A percentile compares a stretch with the other conserved stretches of the same genome.
phyloP scores from a whole-genome alignment of 768 basidiomycete species.

The Tylopilus rubrobrunneus region DNA sequence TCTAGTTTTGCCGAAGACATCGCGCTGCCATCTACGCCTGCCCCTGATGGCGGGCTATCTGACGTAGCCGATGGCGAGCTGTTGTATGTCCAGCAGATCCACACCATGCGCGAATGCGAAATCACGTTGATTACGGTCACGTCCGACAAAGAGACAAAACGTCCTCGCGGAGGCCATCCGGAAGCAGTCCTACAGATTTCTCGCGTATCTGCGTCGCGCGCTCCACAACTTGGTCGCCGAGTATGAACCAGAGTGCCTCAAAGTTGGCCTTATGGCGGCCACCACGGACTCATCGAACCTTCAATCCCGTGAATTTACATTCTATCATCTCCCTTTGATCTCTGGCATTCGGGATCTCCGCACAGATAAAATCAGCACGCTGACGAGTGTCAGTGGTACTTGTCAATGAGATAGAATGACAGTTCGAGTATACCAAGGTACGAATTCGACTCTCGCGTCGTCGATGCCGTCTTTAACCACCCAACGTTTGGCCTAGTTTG shows the following conservation, averaged over 20 bases:
- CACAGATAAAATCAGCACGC: constrained; percentile 92
- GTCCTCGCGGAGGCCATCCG: constrained; percentile 91
- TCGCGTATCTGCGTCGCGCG: constrained; percentile 90
- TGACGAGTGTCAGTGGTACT: constrained; percentile 94
- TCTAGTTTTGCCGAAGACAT: constrained; percentile 81
- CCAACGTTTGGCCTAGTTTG: constrained; percentile 63
- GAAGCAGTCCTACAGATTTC: constrained; percentile 93
- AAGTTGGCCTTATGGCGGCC: constrained; percentile 87
- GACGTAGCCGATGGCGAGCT: constrained; percentile 59
- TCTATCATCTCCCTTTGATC: constrained; percentile 90
- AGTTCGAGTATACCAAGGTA: constrained; percentile 99
- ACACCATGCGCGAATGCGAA: constrained; percentile 87
- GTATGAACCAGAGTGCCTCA: constrained; percentile 91
- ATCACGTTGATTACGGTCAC: constrained; percentile 92
- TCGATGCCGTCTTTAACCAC: constrained; percentile 7
- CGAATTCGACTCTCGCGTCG: neutral
- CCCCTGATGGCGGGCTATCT: constrained; percentile 61
- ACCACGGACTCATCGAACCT: constrained; percentile 84
- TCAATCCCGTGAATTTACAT: constrained; percentile 92
- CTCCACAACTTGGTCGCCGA: constrained; percentile 85
- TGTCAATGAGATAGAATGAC: constrained; percentile 91
- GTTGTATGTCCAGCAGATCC: constrained; percentile 90
- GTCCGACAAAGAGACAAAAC: constrained; percentile 91
- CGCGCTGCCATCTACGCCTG: constrained; percentile 74
- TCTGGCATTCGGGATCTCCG: constrained; percentile 92